phyloP scores from a whole-genome alignment of 306 rosid species.

The Trifolium subterraneum region DNA sequence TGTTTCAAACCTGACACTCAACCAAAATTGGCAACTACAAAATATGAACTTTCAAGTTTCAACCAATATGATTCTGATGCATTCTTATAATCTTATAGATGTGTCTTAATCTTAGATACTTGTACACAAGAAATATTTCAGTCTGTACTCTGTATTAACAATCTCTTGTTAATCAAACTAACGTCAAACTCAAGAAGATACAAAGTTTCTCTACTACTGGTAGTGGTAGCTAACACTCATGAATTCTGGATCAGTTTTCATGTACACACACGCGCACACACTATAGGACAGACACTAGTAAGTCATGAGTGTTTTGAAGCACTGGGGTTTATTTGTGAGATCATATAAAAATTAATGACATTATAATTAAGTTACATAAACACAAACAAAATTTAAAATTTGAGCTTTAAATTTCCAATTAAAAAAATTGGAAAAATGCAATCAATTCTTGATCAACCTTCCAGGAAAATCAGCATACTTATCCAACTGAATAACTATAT shows the following conservation, averaged over 20 bases:
- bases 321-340: neutral
- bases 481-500: constrained; percentile 24
- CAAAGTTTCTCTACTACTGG: neutral
- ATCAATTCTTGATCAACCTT: constrained; percentile 11
- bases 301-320: constrained; percentile 25
- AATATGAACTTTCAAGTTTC: constrained; percentile 10
- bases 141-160: constrained; percentile 1
- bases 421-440: constrained; percentile 14
- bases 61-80: neutral
- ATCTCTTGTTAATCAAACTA: constrained; percentile 23
- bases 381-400: neutral
- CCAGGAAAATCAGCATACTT: constrained; percentile 21
- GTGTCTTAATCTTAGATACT: constrained; percentile 24
- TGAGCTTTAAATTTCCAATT: constrained; percentile 17
- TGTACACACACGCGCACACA: neutral
- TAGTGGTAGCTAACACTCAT: constrained; percentile 16
- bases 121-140: neutral
- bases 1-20: neutral
- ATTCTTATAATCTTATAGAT: constrained; percentile 12
- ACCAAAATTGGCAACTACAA: neutral
- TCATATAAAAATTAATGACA: neutral
- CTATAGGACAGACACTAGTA: neutral
- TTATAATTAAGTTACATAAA: constrained; percentile 13
- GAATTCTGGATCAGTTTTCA: neutral
- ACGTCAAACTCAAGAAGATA: constrained; percentile 12